Base-by-base conservation (phyloP, 202 grass and related monocot species). In the Digitaria exilis region DNA sequence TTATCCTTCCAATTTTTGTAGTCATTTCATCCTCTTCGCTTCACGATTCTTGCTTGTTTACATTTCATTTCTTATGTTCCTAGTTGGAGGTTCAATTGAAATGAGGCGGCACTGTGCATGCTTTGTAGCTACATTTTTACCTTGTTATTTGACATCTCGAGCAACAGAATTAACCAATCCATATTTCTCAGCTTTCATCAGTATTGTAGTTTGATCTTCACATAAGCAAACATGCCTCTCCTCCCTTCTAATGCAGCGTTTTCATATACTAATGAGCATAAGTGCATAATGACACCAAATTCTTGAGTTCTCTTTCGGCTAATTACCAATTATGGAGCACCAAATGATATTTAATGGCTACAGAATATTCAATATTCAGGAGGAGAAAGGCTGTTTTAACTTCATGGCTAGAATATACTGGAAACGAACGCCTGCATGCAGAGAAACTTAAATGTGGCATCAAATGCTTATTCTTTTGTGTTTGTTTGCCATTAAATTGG, bases 1-100 rank as follows among this genome's bases (percentile, higher is more conserved):
- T 81, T 44, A 65, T 55, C 69, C 57, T 80, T 74, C 48, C 37
- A 56, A 73, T 80, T 52, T 79, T 79, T 79, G 83, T 54, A 55
- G 67, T 9, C 75, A 54, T 69, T 73, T 85, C 68, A 21, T 73
- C 65, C 46, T 48, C 73, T 55, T 87, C 65, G 61, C 25, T 55
- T 57, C 64, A 19, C n/a, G 16, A 71, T 71, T 84, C 76, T 80
- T 76, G 76, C 15, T 76, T 30, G 35, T 43, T 34, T 66, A 28
- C 42, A 48, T 31, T 82, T 57, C 25, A 56, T 76, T 76, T 32
- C 77, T 71, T 65, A 56, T 71, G 77, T 56, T 76, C 50, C 55
- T 85, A 55, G 69, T 73, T 65, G 16, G 55, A 43, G 44, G 19
- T 9, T 84, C 44, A 80, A 28, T 69, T 84, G 62, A 18, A 22